Base-by-base conservation (phyloP, 768 basidiomycete genomes). In the Boletus tylopilopsis region DNA sequence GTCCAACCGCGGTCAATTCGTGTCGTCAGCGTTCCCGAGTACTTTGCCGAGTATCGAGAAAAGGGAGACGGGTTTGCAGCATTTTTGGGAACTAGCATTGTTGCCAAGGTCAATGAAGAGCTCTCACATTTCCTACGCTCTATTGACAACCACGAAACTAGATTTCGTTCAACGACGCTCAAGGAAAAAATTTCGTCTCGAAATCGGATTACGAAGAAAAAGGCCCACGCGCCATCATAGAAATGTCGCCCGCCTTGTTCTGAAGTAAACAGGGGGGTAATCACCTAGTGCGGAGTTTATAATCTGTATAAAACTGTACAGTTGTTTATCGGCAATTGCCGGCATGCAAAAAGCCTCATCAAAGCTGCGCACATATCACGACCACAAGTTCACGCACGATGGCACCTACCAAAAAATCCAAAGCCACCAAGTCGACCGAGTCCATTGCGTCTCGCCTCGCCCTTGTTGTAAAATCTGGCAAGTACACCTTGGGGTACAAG, bases 381-480 rank as follows among this genome's bases (percentile, higher is more conserved):
- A 47, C 57, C 51, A 2, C 29, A 58, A 55, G 32, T 49, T n/a
- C 50, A 62, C 36, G 50, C 47, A n/a, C 74, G 75, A 95, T 96
- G 93, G 92, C 94, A 65, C 90, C 92, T 60, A 84, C 87, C 61
- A 95, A 94, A 76, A 96, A 94, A 77, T 88, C 90, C 66, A 97
- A 96, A 76, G 80, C 94, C 32, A 68, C 91, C 66, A 97, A 96
- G 77, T 86, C 85, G 60, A 87, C 84, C 64, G 94, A 96, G 78
- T 93, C 90, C 61, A 94, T 97, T 73, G 76, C 92, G 60, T 82
- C 94, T 62, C 85, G 87, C 65, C 87, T 95, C 53, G 84, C 88
- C 45, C 91, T 99, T 65, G 94, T 96, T 70, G 93, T 97, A 71
- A 98, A 98, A 81, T 97, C 94, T 59, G 95, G 95, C 60, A 95